Conservation (phyloP, 2,329 filamentous ascomycete genomes). For the Plenodomus biglobosus region DNA sequence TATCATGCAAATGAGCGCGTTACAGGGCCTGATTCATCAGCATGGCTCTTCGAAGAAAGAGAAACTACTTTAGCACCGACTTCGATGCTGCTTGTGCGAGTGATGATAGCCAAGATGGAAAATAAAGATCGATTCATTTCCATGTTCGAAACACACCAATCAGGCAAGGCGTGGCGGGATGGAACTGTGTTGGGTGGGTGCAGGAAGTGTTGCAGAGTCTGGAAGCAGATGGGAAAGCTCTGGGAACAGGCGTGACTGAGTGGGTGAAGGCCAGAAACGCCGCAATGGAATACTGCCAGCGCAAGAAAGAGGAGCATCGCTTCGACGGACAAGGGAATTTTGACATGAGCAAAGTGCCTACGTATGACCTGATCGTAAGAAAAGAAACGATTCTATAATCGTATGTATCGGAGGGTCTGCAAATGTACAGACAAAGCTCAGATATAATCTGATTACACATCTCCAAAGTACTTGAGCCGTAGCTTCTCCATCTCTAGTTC, state of each 20-base stretch:
- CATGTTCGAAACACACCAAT: constrained; percentile 8
- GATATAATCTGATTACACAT: background rate
- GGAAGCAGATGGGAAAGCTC: constrained; percentile 28
- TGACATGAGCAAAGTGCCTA: constrained; percentile 37
- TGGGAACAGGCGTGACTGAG: constrained; percentile 34
- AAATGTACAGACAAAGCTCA: too few relatives aligned
- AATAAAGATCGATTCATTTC: constrained; percentile 3
- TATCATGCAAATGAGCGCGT: constrained; percentile 7
- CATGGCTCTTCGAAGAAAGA: constrained; percentile 8
- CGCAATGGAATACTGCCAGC: constrained; percentile 46
- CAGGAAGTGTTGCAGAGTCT: constrained; percentile 44
- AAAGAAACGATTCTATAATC: constrained; percentile 7
- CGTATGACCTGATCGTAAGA: constrained; percentile 38
- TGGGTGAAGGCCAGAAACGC: constrained; percentile 35
- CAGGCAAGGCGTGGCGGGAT: constrained; percentile 31
- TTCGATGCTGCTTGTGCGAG: constrained; percentile 9
- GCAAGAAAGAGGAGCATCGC: constrained; percentile 46
- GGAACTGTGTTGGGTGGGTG: constrained; percentile 51
- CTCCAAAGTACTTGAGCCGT: constrained; percentile 34
- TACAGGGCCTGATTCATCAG: constrained; percentile 2
- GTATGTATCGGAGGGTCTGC: background rate
- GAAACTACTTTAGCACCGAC: constrained; percentile 7
- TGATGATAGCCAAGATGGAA: constrained; percentile 12
- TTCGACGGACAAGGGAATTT: constrained; percentile 44
- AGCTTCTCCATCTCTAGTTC: constrained; percentile 48